These are phyloP conservation scores for Lactarius quietus DNA, from an alignment of 768 basidiomycete genomes.

Conservation along the genomic window DNA sequence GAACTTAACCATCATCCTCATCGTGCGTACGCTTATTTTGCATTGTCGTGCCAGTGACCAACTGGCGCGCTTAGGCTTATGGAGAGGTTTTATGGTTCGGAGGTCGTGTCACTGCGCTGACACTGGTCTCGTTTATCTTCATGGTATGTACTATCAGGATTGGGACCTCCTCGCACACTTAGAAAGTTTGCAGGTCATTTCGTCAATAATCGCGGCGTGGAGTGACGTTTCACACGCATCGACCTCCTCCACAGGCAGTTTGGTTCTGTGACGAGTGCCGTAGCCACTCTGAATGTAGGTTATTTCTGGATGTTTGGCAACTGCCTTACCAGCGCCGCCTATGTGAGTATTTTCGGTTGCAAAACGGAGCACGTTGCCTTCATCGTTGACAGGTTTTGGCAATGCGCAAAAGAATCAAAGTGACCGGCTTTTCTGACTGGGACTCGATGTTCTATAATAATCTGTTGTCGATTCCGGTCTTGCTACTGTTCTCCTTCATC, in stretches of 20 bases:
- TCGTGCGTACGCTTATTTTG: constrained; percentile 51
- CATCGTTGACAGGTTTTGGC: constrained; percentile 66
- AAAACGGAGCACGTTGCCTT: background rate
- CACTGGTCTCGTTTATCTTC: constrained; percentile 83
- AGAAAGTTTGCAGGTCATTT: constrained; percentile 59
- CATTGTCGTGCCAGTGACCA: background rate
- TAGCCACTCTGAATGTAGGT: constrained; percentile 65
- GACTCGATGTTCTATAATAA: constrained; percentile 99
- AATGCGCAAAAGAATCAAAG: constrained; percentile 96
- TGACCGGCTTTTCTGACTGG: constrained; percentile 95
- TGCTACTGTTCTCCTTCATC: constrained; percentile 75
- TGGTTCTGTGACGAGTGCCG: constrained; percentile 42
- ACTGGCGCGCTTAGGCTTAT: constrained; percentile 61
- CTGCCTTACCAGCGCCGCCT: constrained; percentile 85
- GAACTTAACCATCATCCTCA: constrained; percentile 98
- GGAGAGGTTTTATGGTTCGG: constrained; percentile 98
- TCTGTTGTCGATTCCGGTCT: constrained; percentile 87
- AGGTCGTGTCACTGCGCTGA: constrained; percentile 80
- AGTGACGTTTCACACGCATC: constrained; percentile 48
- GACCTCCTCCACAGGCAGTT: constrained; percentile 25
- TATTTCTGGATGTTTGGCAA: constrained; percentile 98
- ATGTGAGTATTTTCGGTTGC: constrained; percentile 50
- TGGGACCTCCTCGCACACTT: background rate
- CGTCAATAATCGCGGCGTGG: constrained; percentile 97
- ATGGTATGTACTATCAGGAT: constrained; percentile 57